phyloP scores from a whole-genome alignment of 106 monocot species.

The Amphibolis antarctica region DNA sequence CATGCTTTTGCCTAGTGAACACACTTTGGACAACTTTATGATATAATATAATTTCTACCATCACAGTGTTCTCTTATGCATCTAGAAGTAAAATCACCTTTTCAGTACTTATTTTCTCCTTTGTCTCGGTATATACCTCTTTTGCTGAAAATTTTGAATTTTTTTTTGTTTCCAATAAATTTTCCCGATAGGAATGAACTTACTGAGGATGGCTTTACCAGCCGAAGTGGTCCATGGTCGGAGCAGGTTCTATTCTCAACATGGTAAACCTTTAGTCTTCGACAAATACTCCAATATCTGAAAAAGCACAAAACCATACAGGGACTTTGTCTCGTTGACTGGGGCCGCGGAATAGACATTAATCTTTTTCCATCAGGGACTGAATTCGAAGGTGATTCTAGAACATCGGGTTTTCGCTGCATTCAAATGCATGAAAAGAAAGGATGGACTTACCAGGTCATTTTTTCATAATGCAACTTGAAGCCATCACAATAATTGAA shows the following conservation, averaged over 20 bases:
- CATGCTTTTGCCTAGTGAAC: too few species aligned
- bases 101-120: too few species aligned
- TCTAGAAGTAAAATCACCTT: too few species aligned
- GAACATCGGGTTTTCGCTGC: constrained; percentile 81
- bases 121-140: too few species aligned
- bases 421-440: constrained; percentile 75
- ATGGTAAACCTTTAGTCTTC: not conserved
- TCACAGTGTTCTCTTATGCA: too few species aligned
- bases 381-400: constrained; percentile 53
- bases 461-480: not conserved
- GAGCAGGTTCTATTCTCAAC: constrained; percentile 33
- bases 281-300: not conserved
- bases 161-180: not conserved
- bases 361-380: constrained; percentile 47
- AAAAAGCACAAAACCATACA: constrained; percentile 13
- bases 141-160: too few species aligned
- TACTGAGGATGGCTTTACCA: constrained; percentile 34
- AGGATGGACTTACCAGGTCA: constrained; percentile 79
- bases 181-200: constrained; percentile 38
- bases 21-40: too few species aligned
- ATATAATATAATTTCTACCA: too few species aligned
- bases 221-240: constrained; percentile 45
- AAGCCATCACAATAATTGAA: not conserved
- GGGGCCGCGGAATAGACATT: constrained; percentile 85
- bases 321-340: constrained; percentile 96